phyloP scores from a whole-genome alignment of 306 rosid genomes.

The Ceratonia siliqua region DNA sequence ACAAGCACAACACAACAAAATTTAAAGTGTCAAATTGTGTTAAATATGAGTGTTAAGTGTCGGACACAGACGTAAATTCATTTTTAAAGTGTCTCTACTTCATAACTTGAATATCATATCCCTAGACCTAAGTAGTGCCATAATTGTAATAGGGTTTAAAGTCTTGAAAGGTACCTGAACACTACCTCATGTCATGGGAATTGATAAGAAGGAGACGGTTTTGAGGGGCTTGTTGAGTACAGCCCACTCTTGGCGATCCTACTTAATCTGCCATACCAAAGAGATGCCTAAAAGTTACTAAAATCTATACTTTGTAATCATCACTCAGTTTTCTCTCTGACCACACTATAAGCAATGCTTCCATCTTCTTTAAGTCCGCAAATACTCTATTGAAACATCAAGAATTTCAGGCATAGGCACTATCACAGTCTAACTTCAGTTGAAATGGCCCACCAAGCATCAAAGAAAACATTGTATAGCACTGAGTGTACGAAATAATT shows the following conservation, averaged over 20 bases:
- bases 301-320: neutral
- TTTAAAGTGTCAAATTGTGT: no score
- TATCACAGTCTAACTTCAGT: conserved; percentile 20
- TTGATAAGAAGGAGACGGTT: conserved; percentile 14
- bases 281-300: neutral
- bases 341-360: neutral
- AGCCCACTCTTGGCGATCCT: neutral
- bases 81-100: no score
- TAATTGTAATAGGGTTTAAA: conserved; percentile 24
- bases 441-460: conserved; percentile 34
- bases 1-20: no score
- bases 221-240: neutral
- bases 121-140: conserved; percentile 5
- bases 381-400: conserved; percentile 3
- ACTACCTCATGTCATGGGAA: neutral
- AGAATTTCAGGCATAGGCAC: conserved; percentile 21
- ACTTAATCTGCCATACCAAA: conserved; percentile 14
- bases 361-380: conserved; percentile 23
- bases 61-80: no score
- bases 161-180: conserved; percentile 33
- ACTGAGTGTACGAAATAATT: conserved; percentile 19
- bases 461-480: conserved; percentile 15
- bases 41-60: no score
- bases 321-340: neutral
- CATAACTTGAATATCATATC: conserved; percentile 23